Percentiles rank a stretch among this genome's conserved stretches.
phyloP scores from a whole-genome alignment of 2,329 filamentous ascomycete genomes.

The Alternaria angustiovoidea region DNA sequence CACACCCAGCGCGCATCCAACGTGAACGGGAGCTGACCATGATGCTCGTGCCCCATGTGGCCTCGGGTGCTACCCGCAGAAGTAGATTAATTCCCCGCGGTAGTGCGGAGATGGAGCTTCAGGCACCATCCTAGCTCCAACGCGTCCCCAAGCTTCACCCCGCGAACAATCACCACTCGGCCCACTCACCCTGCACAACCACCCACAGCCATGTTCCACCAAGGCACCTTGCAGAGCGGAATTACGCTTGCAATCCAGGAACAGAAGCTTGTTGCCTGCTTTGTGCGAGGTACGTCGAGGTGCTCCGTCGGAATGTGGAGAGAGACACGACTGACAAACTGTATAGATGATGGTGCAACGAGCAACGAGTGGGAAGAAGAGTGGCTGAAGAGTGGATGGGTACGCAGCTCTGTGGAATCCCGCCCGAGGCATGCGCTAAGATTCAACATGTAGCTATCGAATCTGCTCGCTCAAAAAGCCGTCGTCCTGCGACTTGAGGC shows the following conservation, averaged over 20 bases:
- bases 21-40: not conserved
- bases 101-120: conserved; percentile 7
- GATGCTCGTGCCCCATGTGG: not conserved
- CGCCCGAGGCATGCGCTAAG: not conserved
- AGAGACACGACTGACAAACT: conserved; percentile 8
- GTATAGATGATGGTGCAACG: conserved; percentile 71
- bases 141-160: conserved; percentile 27
- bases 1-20: not conserved
- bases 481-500: conserved; percentile 74
- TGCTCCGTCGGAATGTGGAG: conserved; percentile 20
- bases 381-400: conserved; percentile 60
- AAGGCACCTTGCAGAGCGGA: conserved; percentile 80
- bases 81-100: conserved; percentile 22
- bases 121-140: conserved; percentile 26
- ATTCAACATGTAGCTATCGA: conserved; percentile 44
- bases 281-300: conserved; percentile 72
- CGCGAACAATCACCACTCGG: conserved; percentile 22
- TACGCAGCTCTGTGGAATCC: conserved; percentile 22
- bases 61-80: conserved; percentile 18
- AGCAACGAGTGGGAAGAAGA: conserved; percentile 77
- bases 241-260: conserved; percentile 78
- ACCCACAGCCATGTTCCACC: conserved; percentile 73
- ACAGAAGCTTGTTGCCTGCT: conserved; percentile 82
- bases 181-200: not conserved
- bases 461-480: conserved; percentile 67